phyloP scores from a whole-genome alignment of 2,329 filamentous ascomycete species.

The Verticillium albo-atrum region DNA sequence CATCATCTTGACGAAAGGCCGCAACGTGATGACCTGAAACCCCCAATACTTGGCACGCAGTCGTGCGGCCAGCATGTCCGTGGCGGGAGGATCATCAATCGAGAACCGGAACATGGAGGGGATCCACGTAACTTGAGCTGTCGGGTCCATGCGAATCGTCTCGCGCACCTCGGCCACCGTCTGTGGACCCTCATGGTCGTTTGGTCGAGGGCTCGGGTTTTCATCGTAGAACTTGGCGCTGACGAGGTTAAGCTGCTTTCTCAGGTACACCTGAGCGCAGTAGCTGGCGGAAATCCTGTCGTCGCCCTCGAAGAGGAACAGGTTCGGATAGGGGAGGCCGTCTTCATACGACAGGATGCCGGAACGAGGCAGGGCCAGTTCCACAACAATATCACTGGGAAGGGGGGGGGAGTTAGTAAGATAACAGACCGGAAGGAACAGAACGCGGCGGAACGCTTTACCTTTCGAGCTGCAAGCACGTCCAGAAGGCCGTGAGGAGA shows the following conservation, averaged over 20 bases:
- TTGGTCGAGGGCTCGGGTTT: neutral
- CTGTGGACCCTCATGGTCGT: neutral
- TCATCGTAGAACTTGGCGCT: conserved; percentile 48
- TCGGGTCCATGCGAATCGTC: conserved; percentile 3
- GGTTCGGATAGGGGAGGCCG: conserved; percentile 62
- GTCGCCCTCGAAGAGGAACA: conserved; percentile 37
- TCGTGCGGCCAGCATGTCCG: conserved; percentile 75
- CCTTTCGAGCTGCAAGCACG: conserved; percentile 89
- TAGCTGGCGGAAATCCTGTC: conserved; percentile 54
- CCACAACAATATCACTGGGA: conserved; percentile 80
- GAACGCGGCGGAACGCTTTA: too few relatives aligned
- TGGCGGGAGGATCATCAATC: conserved; percentile 65
- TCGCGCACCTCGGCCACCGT: neutral
- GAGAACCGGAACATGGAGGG: conserved; percentile 50
- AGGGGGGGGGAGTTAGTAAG: conserved; percentile 11
- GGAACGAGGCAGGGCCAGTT: conserved; percentile 63
- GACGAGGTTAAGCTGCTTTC: conserved; percentile 61
- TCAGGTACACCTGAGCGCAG: conserved; percentile 57
- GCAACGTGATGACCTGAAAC: conserved; percentile 81
- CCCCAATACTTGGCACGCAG: conserved; percentile 94
- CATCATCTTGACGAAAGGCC: conserved; percentile 64
- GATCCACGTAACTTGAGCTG: conserved; percentile 34
- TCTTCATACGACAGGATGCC: conserved; percentile 58
- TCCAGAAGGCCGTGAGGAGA: conserved; percentile 81
- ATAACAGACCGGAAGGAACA: too few relatives aligned